These are phyloP conservation scores for Corchorus olitorius DNA, from an alignment of 345 rosid genomes.

Conservation along the genomic window DNA sequence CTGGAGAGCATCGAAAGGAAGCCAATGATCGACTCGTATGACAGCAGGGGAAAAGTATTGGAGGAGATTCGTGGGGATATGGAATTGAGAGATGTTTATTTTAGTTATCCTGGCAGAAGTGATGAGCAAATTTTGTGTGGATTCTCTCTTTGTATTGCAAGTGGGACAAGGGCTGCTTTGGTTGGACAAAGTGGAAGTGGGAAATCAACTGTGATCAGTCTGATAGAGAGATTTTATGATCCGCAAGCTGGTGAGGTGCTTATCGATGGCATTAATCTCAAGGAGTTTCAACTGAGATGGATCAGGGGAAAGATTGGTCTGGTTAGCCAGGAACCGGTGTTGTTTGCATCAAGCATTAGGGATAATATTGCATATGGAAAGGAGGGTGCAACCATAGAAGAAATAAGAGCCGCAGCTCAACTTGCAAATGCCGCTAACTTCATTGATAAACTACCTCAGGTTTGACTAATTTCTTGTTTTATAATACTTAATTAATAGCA, in stretches of 20 bases:
- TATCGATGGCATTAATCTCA: slow-evolving; percentile 65
- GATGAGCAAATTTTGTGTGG: slow-evolving; percentile 62
- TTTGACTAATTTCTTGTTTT: neutral
- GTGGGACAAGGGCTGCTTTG: slow-evolving; percentile 43
- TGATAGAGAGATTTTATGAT: slow-evolving; percentile 61
- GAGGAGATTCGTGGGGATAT: no score
- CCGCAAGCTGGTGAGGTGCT: slow-evolving; percentile 66
- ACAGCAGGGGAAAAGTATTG: slow-evolving; percentile 51
- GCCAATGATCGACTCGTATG: slow-evolving; percentile 69
- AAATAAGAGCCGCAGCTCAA: slow-evolving; percentile 66
- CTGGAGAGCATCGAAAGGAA: slow-evolving; percentile 70
- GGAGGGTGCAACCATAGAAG: slow-evolving; percentile 68
- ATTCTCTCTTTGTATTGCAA: slow-evolving; percentile 43
- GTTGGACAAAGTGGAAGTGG: slow-evolving; percentile 70
- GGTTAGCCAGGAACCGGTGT: slow-evolving; percentile 83
- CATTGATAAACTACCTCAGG: slow-evolving; percentile 76
- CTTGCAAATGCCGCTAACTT: slow-evolving; percentile 80
- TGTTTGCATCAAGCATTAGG: slow-evolving; percentile 67
- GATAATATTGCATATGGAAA: slow-evolving; percentile 81
- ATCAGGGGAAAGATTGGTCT: slow-evolving; percentile 73
- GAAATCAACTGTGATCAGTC: slow-evolving; percentile 45
- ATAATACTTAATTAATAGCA: no score
- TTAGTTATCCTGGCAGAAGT: slow-evolving; percentile 69
- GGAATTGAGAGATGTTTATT: slow-evolving; percentile 51
- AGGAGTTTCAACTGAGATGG: slow-evolving; percentile 76